These are phyloP conservation scores for Eimeria sp. DNA, from an alignment of 169 alveolate species.

Conservation along the genomic window DNA sequence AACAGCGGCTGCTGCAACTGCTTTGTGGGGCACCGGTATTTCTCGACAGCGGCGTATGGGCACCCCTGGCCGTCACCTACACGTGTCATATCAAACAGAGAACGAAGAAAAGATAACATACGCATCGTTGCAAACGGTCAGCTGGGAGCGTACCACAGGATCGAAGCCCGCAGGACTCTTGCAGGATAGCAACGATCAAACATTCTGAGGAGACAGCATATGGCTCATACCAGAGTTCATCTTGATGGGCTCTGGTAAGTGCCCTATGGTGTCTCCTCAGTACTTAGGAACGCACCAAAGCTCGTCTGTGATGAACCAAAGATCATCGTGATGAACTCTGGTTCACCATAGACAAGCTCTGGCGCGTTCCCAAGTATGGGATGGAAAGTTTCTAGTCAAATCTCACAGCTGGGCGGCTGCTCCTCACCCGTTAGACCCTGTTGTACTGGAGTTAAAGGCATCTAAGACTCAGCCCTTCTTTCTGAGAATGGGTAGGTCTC, in stretches of 20 bases:
- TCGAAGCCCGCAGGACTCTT: neutral
- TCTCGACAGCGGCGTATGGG: neutral
- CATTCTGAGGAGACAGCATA: neutral
- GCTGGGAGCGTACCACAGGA: neutral
- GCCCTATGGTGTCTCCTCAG: no score
- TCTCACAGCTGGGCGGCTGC: neutral
- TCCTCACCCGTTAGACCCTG: neutral
- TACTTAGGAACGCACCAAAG: no score
- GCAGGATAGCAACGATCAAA: neutral
- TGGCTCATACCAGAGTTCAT: neutral
- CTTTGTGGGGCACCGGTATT: conserved; percentile 59
- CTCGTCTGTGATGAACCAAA: neutral
- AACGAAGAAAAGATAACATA: neutral
- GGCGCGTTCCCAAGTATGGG: neutral
- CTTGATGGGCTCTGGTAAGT: neutral
- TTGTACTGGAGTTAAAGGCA: neutral
- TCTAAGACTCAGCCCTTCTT: no score
- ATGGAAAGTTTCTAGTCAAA: neutral
- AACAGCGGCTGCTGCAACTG: conserved; percentile 74
- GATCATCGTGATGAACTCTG: neutral
- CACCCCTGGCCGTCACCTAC: neutral
- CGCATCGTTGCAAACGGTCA: neutral
- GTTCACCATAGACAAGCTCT: no score
- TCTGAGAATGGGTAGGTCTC: neutral
- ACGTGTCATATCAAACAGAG: neutral